Conservation (phyloP, 768 basidiomycete species). For the Ramaria sp. region DNA sequence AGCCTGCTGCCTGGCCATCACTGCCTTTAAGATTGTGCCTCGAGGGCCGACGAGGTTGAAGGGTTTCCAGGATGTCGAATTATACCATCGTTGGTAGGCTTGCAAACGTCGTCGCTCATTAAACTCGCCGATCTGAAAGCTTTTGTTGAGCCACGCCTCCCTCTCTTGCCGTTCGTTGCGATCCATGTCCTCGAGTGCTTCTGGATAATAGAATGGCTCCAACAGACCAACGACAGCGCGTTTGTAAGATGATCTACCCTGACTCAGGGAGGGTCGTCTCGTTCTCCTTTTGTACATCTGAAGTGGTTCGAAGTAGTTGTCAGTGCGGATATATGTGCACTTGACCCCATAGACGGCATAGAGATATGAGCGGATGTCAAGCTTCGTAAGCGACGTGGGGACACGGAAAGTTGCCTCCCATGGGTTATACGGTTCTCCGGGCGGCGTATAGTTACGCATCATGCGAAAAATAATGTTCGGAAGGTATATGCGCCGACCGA, state of each 20-base stretch:
- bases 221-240: constrained; percentile 85
- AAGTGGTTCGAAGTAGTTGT: constrained; percentile 66
- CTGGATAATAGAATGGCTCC: constrained; percentile 91
- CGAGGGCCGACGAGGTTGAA: constrained; percentile 28
- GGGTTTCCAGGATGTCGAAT: background rate
- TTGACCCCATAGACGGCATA: constrained; percentile 76
- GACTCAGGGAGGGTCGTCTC: constrained; percentile 28
- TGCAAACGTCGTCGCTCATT: no score
- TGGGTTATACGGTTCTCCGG: constrained; percentile 79
- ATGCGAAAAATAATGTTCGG: constrained; percentile 80
- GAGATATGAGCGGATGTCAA: constrained; percentile 82
- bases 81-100: no score
- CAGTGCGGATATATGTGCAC: constrained; percentile 92
- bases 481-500: constrained; percentile 79
- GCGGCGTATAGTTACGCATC: constrained; percentile 71
- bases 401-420: constrained; percentile 92
- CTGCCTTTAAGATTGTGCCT: constrained; percentile 39
- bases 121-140: constrained; percentile 29
- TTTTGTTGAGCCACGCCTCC: constrained; percentile 51
- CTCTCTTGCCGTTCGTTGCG: constrained; percentile 41
- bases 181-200: constrained; percentile 68
- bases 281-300: constrained; percentile 19
- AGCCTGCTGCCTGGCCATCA: constrained; percentile 35
- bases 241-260: constrained; percentile 42
- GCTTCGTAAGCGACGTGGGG: constrained; percentile 84